Evolutionary conservation across 1,284 basidiomycete species (phyloP).

Genomic region (Ceratobasidium sp.): DNA sequence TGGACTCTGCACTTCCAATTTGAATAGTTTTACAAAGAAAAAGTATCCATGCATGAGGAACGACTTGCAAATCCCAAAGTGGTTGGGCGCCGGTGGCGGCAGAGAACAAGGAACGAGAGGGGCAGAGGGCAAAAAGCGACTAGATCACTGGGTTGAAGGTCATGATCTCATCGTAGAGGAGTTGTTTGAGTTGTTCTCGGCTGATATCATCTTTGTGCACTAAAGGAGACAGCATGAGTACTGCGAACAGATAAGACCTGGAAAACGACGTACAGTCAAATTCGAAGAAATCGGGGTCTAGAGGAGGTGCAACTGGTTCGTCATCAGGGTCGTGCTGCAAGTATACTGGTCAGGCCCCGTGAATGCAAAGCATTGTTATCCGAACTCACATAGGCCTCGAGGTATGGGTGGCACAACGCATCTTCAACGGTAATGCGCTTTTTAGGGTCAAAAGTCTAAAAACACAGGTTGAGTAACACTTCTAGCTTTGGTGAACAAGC

Average conservation of each 20-base stretch:
- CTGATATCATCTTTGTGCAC: constrained; percentile 95
- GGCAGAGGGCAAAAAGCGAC: not conserved
- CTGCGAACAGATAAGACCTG: not conserved
- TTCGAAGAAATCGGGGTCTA: constrained; percentile 93
- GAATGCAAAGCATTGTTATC: not conserved
- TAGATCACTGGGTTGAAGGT: constrained; percentile 67
- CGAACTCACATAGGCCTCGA: constrained; percentile 85
- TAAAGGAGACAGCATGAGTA: constrained; percentile 55
- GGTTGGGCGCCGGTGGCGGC: not conserved
- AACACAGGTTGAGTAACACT: not conserved
- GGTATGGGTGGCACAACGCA: constrained; percentile 90
- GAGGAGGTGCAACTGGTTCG: constrained; percentile 90
- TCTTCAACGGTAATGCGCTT: constrained; percentile 93
- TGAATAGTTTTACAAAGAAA: constrained; percentile 29
- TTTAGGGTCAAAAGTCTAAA: constrained; percentile 87
- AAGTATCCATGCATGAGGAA: constrained; percentile 23
- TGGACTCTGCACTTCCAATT: constrained; percentile 27
- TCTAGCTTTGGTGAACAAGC: constrained; percentile 45
- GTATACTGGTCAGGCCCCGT: constrained; percentile 45
- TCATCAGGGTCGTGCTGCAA: constrained; percentile 89
- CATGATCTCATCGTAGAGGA: constrained; percentile 81
- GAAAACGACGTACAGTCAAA: constrained; percentile 76
- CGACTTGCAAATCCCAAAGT: constrained; percentile 5
- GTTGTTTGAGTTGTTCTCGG: constrained; percentile 81
- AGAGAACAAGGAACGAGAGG: not conserved